Base-by-base conservation (phyloP, 768 basidiomycete species). In the Mycena latifolia region DNA sequence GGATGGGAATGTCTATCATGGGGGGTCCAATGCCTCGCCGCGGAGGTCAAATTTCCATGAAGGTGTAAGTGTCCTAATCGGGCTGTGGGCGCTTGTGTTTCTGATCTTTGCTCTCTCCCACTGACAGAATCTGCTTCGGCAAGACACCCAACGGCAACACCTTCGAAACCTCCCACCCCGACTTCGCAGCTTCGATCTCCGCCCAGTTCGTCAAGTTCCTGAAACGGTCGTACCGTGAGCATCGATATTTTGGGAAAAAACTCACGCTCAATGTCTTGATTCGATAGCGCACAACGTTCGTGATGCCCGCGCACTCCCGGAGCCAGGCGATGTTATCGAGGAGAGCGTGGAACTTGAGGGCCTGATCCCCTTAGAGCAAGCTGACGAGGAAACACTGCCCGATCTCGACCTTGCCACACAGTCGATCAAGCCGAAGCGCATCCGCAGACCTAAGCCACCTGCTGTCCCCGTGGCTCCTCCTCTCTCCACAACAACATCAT, bases 91-190 rank as follows among this genome's bases (percentile, higher is more conserved):
- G 33, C 22, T 24, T 54, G 22, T 18, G 10, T 25, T 2, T 18
- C 51, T 52, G 51, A 52, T 52, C 31, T 50, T 54, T n/a, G 1
- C 18, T 33, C 28, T 55, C 35, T 33, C 22, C 31, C 22, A n/a
- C n/a, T 39, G 52, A 54, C 54, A 55, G 54, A 27, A 28, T 41
- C 37, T 55, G 54, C 39, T 55, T 28, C 8, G 54, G 54, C 25
- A 1, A 29, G 18, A 41, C 54, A 0, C 37, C 39, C 0, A n/a
- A 28, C 18, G 54, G 54, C 27, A 39, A 41, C 39, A 25, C 39
- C 15, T 55, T 55, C 27, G n/a, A 37, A 20, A 24, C 33, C 3
- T 3, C 22, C 5, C 22, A 15, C 14, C n/a, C 52, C 1, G 22
- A 37, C n/a, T 54, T 54, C 35, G 35, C 37, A 2, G 28, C 5